A percentile compares a stretch with the other conserved stretches of the same genome.
Evolutionary conservation across 2,329 filamentous ascomycete genomes (phyloP).

Genomic region (Didymellaceae sp.): DNA sequence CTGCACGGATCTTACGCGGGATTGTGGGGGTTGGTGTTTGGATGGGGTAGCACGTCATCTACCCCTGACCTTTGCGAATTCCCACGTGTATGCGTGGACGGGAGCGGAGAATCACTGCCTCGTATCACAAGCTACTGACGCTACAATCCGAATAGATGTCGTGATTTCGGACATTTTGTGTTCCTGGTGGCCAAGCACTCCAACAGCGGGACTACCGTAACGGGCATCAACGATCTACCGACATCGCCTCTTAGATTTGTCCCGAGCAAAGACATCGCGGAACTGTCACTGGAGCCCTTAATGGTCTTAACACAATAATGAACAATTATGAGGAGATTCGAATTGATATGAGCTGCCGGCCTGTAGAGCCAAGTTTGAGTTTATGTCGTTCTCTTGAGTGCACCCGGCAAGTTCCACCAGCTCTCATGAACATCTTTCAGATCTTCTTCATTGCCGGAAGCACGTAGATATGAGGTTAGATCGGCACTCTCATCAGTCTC

Average conservation of each 20-base stretch:
- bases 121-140: too few species aligned
- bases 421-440: conserved; percentile 69
- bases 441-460: conserved; percentile 61
- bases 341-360: not conserved
- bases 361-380: not conserved
- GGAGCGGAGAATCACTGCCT: too few species aligned
- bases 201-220: not conserved
- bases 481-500: conserved; percentile 65
- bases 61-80: conserved; percentile 26
- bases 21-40: conserved; percentile 13
- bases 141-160: conserved; percentile 14
- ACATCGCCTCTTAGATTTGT: not conserved
- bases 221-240: not conserved
- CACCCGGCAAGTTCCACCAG: conserved; percentile 60
- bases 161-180: conserved; percentile 5
- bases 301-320: not conserved
- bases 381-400: conserved; percentile 23
- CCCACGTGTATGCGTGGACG: not conserved
- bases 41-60: conserved; percentile 38
- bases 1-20: conserved; percentile 4
- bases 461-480: conserved; percentile 67
- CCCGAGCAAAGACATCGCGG: not conserved
- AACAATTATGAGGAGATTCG: not conserved
- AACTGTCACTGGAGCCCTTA: too few species aligned
- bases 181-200: not conserved